Percentiles rank a stretch among this genome's conserved stretches.
These are phyloP conservation scores for Cryptococcus deneoformans DNA, from an alignment of 1,284 basidiomycete genomes.

Conservation along the genomic window DNA sequence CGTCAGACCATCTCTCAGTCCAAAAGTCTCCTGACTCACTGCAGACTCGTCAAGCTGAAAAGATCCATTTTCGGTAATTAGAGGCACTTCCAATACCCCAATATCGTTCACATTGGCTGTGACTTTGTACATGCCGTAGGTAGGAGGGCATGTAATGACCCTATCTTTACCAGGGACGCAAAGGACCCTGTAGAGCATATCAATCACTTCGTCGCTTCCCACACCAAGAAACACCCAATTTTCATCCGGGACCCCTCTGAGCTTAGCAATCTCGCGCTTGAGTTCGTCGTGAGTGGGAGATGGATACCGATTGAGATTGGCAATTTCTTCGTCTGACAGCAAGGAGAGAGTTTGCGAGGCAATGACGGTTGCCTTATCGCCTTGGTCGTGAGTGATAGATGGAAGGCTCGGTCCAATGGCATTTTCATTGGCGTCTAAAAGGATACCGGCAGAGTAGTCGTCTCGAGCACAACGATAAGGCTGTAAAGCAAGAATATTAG, in stretches of 20 bases:
- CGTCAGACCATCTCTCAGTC: not conserved
- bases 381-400: not conserved
- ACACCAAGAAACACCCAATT: slow-evolving; percentile 92
- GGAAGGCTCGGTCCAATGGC: slow-evolving; percentile 84
- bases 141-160: slow-evolving; percentile 85
- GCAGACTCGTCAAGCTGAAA: slow-evolving; percentile 76
- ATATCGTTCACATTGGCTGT: slow-evolving; percentile 96
- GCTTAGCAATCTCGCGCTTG: slow-evolving; percentile 68
- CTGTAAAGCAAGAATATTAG: slow-evolving; percentile 86
- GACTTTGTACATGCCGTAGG: slow-evolving; percentile 97
- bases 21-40: slow-evolving; percentile 53
- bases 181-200: slow-evolving; percentile 86
- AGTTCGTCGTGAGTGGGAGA: slow-evolving; percentile 60
- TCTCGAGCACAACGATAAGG: slow-evolving; percentile 97
- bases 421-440: slow-evolving; percentile 99
- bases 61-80: slow-evolving; percentile 69
- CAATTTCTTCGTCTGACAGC: slow-evolving; percentile 38
- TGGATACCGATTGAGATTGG: slow-evolving; percentile 49
- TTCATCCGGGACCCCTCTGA: slow-evolving; percentile 64
- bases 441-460: slow-evolving; percentile 87
- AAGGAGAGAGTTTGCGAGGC: slow-evolving; percentile 33
- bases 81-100: slow-evolving; percentile 72
- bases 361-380: slow-evolving; percentile 1
- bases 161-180: slow-evolving; percentile 78
- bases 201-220: slow-evolving; percentile 95